Evolutionary conservation across 768 basidiomycete genomes (phyloP).

Genomic region (Suillus subalutaceus): DNA sequence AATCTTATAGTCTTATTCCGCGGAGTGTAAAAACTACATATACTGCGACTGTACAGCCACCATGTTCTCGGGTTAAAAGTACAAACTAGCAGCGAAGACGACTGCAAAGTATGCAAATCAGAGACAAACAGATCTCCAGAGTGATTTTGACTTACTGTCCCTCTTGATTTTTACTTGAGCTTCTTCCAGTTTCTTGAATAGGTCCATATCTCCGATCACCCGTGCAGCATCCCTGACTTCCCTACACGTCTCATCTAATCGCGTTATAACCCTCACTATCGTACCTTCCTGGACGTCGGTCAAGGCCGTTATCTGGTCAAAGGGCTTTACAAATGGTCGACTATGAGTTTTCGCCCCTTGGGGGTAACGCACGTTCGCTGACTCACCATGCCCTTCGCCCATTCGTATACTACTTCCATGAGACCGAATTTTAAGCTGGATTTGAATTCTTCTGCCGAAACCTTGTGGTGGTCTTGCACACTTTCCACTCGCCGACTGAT

Average conservation of each 20-base stretch:
- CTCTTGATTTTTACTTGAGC: slow-evolving; percentile 92
- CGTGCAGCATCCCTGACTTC: slow-evolving; percentile 97
- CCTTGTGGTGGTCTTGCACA: slow-evolving; percentile 81
- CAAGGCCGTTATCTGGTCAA: slow-evolving; percentile 88
- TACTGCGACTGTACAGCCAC: not conserved
- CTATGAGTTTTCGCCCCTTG: not conserved
- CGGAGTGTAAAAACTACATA: slow-evolving; percentile 10
- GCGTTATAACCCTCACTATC: slow-evolving; percentile 93
- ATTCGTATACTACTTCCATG: slow-evolving; percentile 97
- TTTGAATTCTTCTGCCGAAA: slow-evolving; percentile 77
- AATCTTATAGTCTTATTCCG: slow-evolving; percentile 2
- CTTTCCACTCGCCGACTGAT: slow-evolving; percentile 80
- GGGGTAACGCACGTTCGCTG: not conserved
- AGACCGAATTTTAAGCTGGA: slow-evolving; percentile 86
- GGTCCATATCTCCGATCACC: slow-evolving; percentile 92
- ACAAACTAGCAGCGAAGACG: slow-evolving; percentile 86
- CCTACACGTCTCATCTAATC: slow-evolving; percentile 94
- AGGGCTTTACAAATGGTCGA: slow-evolving; percentile 61
- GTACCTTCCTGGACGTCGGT: slow-evolving; percentile 98
- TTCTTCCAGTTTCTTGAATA: slow-evolving; percentile 99
- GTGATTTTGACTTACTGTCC: slow-evolving; percentile 71
- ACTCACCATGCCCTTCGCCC: slow-evolving; percentile 97
- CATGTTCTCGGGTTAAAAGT: slow-evolving; percentile 54
- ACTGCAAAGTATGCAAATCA: slow-evolving; percentile 44
- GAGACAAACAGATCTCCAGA: slow-evolving; percentile 8